Evolutionary conservation across 495 filamentous ascomycete species (phyloP).

Genomic region (Cairneyella variabilis): DNA sequence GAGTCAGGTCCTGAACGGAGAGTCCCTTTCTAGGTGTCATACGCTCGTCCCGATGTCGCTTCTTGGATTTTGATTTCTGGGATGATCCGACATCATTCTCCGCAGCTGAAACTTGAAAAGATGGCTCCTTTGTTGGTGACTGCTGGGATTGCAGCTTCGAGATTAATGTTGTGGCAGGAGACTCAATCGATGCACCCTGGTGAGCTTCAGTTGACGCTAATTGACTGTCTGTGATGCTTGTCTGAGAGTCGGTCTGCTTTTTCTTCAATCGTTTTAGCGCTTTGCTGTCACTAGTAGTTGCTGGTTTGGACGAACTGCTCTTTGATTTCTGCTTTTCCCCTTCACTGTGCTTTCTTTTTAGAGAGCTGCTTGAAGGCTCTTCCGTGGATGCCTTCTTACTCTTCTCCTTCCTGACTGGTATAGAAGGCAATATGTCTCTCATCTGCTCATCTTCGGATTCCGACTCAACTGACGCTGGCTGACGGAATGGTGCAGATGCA

Average conservation of each 20-base stretch:
- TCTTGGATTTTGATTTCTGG: neutral
- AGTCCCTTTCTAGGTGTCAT: neutral
- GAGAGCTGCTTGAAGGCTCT: neutral
- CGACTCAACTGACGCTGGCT: neutral
- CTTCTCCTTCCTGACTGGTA: neutral
- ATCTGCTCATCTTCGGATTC: slow-evolving; percentile 10
- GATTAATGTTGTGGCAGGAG: no score
- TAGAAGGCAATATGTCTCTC: slow-evolving; percentile 2
- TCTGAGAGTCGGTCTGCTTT: slow-evolving; percentile 17
- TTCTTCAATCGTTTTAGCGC: slow-evolving; percentile 21
- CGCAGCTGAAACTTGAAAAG: neutral
- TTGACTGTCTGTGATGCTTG: slow-evolving; percentile 4
- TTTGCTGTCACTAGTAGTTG: slow-evolving; percentile 7
- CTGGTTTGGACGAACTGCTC: slow-evolving; percentile 21
- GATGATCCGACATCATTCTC: neutral
- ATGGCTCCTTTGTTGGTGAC: no score
- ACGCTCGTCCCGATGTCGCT: neutral
- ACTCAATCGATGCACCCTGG: no score
- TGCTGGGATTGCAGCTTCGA: no score
- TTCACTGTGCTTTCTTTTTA: slow-evolving; percentile 16
- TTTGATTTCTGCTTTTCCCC: slow-evolving; percentile 8
- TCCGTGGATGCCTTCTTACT: neutral
- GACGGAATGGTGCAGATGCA: slow-evolving; percentile 5
- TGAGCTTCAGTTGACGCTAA: slow-evolving; percentile 16
- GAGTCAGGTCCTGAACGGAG: neutral